phyloP scores from a whole-genome alignment of 805 yeast species.

The Metschnikowia matae region DNA sequence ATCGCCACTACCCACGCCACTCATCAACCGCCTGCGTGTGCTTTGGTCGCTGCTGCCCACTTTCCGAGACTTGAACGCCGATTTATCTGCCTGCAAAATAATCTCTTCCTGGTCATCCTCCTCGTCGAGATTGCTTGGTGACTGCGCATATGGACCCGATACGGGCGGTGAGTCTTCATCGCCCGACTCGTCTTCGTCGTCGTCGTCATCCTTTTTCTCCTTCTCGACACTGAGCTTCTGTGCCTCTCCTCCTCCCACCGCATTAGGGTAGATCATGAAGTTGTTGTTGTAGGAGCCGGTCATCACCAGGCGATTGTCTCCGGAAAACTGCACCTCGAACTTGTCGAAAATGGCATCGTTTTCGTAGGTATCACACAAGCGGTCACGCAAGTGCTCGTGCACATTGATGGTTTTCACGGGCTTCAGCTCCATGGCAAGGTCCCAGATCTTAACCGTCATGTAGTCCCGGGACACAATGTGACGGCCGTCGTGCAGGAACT shows the following conservation, averaged over 20 bases:
- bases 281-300: constrained; percentile 97
- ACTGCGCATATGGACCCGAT: constrained; percentile 25
- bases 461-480: constrained; percentile 97
- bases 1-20: constrained; percentile 52
- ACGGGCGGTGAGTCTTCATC: constrained; percentile 28
- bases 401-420: constrained; percentile 93
- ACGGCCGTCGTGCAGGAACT: constrained; percentile 87
- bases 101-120: constrained; percentile 52
- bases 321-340: constrained; percentile 93
- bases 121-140: constrained; percentile 29
- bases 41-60: constrained; percentile 36
- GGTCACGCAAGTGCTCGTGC: constrained; percentile 90
- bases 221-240: neutral
- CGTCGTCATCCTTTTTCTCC: constrained; percentile 21
- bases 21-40: constrained; percentile 49
- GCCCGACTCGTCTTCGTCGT: constrained; percentile 41
- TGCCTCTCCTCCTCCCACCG: constrained; percentile 34
- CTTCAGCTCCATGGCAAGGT: constrained; percentile 91
- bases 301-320: constrained; percentile 88
- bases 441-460: constrained; percentile 97
- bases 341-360: constrained; percentile 98
- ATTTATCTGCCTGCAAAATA: constrained; percentile 93
- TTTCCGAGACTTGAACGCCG: constrained; percentile 85
- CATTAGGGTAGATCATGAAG: constrained; percentile 94
- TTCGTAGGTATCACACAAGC: constrained; percentile 95